Base-by-base conservation (phyloP, 2,329 filamentous ascomycete genomes). In the Fusarium torulosum region DNA sequence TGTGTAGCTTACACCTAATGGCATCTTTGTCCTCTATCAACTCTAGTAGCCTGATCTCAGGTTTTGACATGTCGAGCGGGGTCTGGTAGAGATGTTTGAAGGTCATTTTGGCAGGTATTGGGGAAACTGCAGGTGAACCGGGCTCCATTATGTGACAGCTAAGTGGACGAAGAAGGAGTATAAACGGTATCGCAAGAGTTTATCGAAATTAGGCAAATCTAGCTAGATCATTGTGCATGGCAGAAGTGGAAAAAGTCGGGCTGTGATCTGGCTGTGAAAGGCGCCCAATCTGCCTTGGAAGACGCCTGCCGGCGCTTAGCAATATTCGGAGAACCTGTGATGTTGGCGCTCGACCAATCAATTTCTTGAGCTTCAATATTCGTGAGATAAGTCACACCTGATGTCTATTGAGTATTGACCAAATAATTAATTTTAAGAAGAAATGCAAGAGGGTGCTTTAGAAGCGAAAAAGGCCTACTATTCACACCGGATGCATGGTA, bases 51-150 rank as follows among this genome's bases (percentile, higher is more conserved):
- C 51, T 50, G 37, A 54, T 54, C 13, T 54, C 51, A 1, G 43
- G 43, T 15, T 54, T 54, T 5, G 51, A 50, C 14, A 31, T 14
- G 15, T 54, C 15, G 10, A 54, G 51, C 51, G 51, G 43, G 51
- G 43, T 50, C 5, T 23, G 31, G 25, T 54, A 54, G 11, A 54
- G 19, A 20, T 27, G 15, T 4, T 15, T 8, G 6, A 8, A 6
- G 7, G 21, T 17, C 43, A 54, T 54, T 2, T n/a, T 29, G 17
- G 17, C 15, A 2, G 13, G 14, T 15, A 17, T 9, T n/a, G 3
- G 7, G 11, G 35, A n/a, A n/a, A 19, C n/a, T 37, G 35, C n/a
- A 10, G 35, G 9, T n/a, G 5, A n/a, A n/a, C 8, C 4, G 8
- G 35, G 17, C 9, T 37, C 17, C 35, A 37, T 37, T 4, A 5